phyloP scores from a whole-genome alignment of 495 filamentous ascomycete species.

The Trypethelium eluteriae region DNA sequence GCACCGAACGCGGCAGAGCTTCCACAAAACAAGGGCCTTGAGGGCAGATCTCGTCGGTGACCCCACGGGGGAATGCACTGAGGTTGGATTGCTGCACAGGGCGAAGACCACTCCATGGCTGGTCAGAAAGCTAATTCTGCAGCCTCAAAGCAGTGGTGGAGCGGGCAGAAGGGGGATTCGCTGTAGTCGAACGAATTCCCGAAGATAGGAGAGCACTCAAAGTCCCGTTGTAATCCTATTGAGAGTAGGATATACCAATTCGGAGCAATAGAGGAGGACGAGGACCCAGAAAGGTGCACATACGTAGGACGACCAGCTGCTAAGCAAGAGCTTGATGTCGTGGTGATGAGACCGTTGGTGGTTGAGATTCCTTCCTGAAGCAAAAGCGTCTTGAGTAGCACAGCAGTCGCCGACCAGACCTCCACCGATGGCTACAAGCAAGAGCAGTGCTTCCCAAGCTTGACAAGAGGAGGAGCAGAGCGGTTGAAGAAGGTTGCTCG shows the following conservation, averaged over 20 bases:
- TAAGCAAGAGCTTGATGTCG: not conserved
- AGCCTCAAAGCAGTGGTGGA: not conserved
- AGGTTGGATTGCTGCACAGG: constrained; percentile 88
- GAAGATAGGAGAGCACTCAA: not conserved
- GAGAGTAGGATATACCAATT: constrained; percentile 4
- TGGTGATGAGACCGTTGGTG: not conserved
- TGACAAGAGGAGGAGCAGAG: constrained; percentile 8
- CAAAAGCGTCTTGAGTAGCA: not conserved
- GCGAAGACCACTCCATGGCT: constrained; percentile 85
- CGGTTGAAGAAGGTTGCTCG: constrained; percentile 5
- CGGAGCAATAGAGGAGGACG: constrained; percentile 9
- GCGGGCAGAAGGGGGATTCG: not conserved
- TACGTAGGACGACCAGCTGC: not conserved
- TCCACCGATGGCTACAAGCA: constrained; percentile 6
- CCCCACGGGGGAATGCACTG: constrained; percentile 50
- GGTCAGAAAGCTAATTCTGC: constrained; percentile 2
- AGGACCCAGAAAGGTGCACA: not conserved
- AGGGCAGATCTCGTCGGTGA: constrained; percentile 47
- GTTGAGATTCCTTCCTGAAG: constrained; percentile 4
- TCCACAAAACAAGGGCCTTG: constrained; percentile 44
- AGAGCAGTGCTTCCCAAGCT: constrained; percentile 3
- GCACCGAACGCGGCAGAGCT: constrained; percentile 36
- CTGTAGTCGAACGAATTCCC: not conserved
- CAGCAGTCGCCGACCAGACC: not conserved
- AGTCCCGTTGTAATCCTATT: constrained; percentile 4